These are phyloP conservation scores for Diutina rugosa DNA, from an alignment of 1,139 yeast genomes.

Conservation along the genomic window DNA sequence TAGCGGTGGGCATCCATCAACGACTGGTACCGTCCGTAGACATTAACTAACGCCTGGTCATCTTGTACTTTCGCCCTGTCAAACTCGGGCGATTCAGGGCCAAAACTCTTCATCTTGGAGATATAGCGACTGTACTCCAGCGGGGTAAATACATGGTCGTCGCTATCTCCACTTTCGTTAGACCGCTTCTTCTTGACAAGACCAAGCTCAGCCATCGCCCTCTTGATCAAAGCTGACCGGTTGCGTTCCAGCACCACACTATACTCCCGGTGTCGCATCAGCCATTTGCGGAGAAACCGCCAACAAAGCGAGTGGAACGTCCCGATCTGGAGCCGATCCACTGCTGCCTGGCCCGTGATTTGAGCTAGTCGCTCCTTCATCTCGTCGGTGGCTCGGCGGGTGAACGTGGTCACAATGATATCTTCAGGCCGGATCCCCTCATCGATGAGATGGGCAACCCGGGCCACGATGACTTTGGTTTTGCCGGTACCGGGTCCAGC, in stretches of 20 bases:
- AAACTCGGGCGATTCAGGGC: constrained; percentile 3
- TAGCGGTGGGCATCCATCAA: constrained; percentile 26
- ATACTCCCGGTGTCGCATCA: constrained; percentile 35
- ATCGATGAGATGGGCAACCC: constrained; percentile 57
- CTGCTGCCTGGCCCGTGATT: constrained; percentile 18
- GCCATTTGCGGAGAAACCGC: constrained; percentile 38
- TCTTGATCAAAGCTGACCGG: neutral
- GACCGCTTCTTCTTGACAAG: neutral
- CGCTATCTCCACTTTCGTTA: constrained; percentile 3
- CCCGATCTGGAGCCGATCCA: constrained; percentile 48
- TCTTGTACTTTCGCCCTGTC: neutral
- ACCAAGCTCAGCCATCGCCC: neutral
- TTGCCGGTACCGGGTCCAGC: constrained; percentile 94
- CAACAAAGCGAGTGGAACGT: constrained; percentile 80
- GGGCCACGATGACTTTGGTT: constrained; percentile 66
- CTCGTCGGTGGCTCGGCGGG: constrained; percentile 82
- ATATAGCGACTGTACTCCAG: constrained; percentile 30
- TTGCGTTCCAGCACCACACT: constrained; percentile 62
- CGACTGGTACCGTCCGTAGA: constrained; percentile 30
- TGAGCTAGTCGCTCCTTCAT: constrained; percentile 55
- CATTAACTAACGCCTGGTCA: neutral
- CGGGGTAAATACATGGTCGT: constrained; percentile 20
- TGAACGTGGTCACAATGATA: constrained; percentile 78
- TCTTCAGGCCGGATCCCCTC: constrained; percentile 41
- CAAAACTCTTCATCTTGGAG: constrained; percentile 7